Conservation (phyloP, 2,329 filamentous ascomycete genomes). For the Dichotomopilus funicola region DNA sequence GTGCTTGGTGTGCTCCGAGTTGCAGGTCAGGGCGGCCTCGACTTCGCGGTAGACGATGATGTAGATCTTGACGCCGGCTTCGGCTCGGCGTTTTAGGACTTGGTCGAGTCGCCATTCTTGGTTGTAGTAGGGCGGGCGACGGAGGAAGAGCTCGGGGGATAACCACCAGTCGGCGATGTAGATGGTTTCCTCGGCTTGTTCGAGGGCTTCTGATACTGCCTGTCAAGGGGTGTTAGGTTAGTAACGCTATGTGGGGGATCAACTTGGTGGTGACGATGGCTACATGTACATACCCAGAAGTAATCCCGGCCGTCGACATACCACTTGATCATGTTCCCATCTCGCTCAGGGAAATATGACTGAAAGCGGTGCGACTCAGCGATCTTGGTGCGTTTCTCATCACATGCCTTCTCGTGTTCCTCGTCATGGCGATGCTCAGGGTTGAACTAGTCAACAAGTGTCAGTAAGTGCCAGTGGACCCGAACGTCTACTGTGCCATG, state of each 20-base stretch:
- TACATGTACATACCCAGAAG: conserved; percentile 53
- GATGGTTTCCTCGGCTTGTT: conserved; percentile 83
- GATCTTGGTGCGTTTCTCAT: conserved; percentile 69
- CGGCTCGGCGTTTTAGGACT: conserved; percentile 78
- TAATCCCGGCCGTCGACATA: conserved; percentile 95
- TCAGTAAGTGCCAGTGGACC: background rate
- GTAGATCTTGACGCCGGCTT: conserved; percentile 91
- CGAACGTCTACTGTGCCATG: background rate
- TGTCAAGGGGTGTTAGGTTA: conserved; percentile 1
- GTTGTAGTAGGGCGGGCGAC: conserved; percentile 73
- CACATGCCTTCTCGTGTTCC: conserved; percentile 77
- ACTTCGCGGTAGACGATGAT: conserved; percentile 90
- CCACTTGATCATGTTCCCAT: conserved; percentile 89
- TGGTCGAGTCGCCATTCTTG: conserved; percentile 85
- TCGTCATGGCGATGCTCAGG: conserved; percentile 89
- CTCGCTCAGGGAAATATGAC: conserved; percentile 84
- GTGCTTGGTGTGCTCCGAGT: conserved; percentile 88
- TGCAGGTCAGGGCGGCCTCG: conserved; percentile 76
- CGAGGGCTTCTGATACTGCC: conserved; percentile 81
- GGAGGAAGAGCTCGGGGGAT: conserved; percentile 78
- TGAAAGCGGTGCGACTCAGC: conserved; percentile 71
- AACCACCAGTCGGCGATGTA: conserved; percentile 99
- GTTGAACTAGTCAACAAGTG: conserved; percentile 53
- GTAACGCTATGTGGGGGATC: too few relatives aligned
- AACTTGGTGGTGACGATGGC: too few relatives aligned